Percentiles rank a stretch among this genome's conserved stretches.
Conservation (phyloP, 805 yeast genomes). For the Starmerella asiatica region DNA sequence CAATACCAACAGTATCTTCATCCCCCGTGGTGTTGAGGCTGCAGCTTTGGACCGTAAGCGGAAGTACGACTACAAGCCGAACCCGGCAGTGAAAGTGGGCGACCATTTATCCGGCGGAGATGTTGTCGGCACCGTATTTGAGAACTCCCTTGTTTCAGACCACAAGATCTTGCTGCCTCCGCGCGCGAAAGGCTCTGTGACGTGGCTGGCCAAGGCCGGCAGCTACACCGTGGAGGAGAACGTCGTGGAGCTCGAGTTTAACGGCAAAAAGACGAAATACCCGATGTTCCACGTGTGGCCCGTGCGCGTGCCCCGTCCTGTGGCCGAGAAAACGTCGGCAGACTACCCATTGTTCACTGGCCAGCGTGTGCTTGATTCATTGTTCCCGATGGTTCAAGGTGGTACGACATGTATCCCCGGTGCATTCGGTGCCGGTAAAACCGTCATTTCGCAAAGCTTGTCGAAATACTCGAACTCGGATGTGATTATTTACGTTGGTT, state of each 20-base stretch:
- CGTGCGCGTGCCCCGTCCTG: conserved; percentile 98
- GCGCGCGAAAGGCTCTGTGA: conserved; percentile 94
- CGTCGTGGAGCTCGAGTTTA: conserved; percentile 85
- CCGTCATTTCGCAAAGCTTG: conserved; percentile 93
- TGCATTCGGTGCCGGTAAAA: conserved; percentile 99
- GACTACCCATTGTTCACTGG: conserved; percentile 94
- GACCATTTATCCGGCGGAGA: conserved; percentile 99
- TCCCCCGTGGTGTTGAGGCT: conserved; percentile 96
- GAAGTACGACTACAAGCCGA: conserved; percentile 80
- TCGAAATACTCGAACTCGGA: conserved; percentile 97
- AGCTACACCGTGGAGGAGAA: conserved; percentile 83
- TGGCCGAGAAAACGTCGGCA: conserved; percentile 83
- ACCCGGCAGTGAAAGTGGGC: conserved; percentile 56
- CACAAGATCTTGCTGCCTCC: conserved; percentile 95
- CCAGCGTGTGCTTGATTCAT: conserved; percentile 94
- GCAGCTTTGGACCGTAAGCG: conserved; percentile 81
- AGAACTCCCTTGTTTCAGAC: conserved; percentile 81
- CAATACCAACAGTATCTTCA: conserved; percentile 77
- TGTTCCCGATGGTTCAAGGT: conserved; percentile 99
- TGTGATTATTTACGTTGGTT: conserved; percentile 84
- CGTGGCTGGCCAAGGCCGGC: conserved; percentile 79
- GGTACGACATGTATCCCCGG: conserved; percentile 99
- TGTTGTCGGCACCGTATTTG: conserved; percentile 83
- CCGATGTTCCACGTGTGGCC: conserved; percentile 99
- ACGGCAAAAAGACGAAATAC: conserved; percentile 66